Percentiles rank a stretch among this genome's conserved stretches.
phyloP scores from a whole-genome alignment of 2,329 filamentous ascomycete genomes.

The Penicillium glabrum region DNA sequence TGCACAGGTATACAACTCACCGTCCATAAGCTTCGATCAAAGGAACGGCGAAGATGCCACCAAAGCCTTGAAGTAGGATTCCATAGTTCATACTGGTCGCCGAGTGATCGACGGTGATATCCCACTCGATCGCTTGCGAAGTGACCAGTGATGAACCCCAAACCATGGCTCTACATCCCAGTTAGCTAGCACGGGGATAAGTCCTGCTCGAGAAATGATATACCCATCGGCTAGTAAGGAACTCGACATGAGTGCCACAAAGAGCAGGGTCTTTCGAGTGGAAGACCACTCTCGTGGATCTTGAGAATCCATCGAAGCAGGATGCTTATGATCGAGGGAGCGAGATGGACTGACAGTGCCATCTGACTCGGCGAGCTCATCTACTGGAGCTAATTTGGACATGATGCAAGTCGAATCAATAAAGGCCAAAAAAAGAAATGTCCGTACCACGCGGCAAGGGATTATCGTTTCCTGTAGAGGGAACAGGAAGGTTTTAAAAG shows the following conservation, averaged over 20 bases:
- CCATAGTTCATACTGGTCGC: slow-evolving; percentile 43
- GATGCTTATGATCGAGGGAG: slow-evolving; percentile 7
- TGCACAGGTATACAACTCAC: slow-evolving; percentile 17
- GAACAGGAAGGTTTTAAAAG: background rate
- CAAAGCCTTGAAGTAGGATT: slow-evolving; percentile 40
- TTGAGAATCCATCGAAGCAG: slow-evolving; percentile 11
- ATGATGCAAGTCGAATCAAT: slow-evolving; percentile 2
- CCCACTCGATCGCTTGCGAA: slow-evolving; percentile 39
- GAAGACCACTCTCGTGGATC: slow-evolving; percentile 32
- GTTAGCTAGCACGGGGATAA: background rate
- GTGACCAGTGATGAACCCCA: slow-evolving; percentile 43
- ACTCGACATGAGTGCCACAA: slow-evolving; percentile 35
- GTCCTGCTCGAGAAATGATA: background rate
- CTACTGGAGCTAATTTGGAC: slow-evolving; percentile 9
- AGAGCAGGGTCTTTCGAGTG: slow-evolving; percentile 32
- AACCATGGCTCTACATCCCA: slow-evolving; percentile 34
- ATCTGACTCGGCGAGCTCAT: slow-evolving; percentile 9
- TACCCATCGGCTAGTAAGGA: slow-evolving; percentile 39
- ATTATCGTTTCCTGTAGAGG: background rate
- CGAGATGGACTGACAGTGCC: slow-evolving; percentile 5
- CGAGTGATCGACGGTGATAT: slow-evolving; percentile 31
- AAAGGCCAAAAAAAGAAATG: background rate
- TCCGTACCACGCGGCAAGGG: background rate
- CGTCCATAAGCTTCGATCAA: slow-evolving; percentile 43
- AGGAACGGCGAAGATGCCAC: slow-evolving; percentile 39